These are phyloP conservation scores for Cyberlindnera meyerae DNA, from an alignment of 805 yeast species.

Conservation along the genomic window DNA sequence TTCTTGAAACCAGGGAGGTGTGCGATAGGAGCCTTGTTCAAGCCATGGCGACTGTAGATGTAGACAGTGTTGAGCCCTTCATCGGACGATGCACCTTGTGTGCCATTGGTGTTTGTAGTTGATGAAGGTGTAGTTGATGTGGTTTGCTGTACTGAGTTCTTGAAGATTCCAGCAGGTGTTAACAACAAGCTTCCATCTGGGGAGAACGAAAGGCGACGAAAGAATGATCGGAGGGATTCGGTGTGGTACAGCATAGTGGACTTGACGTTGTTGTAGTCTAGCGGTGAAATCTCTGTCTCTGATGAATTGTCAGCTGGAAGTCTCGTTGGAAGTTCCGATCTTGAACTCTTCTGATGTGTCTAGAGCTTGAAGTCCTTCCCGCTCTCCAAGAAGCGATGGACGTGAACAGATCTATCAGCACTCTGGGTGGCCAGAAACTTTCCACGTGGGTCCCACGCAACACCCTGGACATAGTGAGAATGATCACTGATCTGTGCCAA, in stretches of 20 bases:
- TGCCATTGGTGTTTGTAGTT: too few species aligned
- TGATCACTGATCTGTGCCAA: constrained; percentile 66
- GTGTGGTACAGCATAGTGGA: constrained; percentile 63
- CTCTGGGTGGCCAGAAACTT: constrained; percentile 80
- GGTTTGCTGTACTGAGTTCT: constrained; percentile 17
- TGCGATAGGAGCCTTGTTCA: constrained; percentile 67
- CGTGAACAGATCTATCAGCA: constrained; percentile 77
- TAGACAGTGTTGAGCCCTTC: constrained; percentile 85
- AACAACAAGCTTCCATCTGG: constrained; percentile 84
- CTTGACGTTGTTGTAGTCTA: constrained; percentile 26
- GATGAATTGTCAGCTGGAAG: background rate
- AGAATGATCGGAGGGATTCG: constrained; percentile 86
- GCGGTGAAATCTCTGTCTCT: constrained; percentile 16
- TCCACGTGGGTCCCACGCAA: constrained; percentile 88
- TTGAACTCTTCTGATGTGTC: constrained; percentile 43
- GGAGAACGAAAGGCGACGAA: constrained; percentile 78
- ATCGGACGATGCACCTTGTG: too few species aligned
- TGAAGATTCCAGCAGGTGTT: constrained; percentile 70
- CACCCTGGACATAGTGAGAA: constrained; percentile 90
- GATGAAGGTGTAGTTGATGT: constrained; percentile 34
- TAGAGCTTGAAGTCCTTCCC: constrained; percentile 31
- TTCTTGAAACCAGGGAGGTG: constrained; percentile 74
- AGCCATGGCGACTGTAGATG: constrained; percentile 67
- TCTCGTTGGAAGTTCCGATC: constrained; percentile 51
- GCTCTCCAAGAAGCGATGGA: constrained; percentile 45